phyloP scores from a whole-genome alignment of 169 alveolate genomes.

The Plasmodium gonderi region DNA sequence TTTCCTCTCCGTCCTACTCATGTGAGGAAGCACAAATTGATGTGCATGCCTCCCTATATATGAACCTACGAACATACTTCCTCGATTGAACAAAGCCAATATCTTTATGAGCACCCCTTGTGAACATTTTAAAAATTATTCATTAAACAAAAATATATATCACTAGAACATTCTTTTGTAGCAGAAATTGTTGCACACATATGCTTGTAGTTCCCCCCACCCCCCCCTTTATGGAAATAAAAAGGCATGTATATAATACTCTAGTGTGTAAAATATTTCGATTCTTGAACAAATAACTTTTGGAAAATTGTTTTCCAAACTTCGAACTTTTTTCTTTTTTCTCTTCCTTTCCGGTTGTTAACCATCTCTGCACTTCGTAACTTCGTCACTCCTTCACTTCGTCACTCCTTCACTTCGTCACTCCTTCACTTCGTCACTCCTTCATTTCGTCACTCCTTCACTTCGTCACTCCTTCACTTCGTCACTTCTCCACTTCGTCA shows the following conservation, averaged over 20 bases:
- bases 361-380: no score
- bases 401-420: background rate
- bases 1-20: background rate
- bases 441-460: background rate
- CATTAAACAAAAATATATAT: no score
- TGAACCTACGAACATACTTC: background rate
- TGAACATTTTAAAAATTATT: no score
- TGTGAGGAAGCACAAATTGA: background rate
- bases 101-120: background rate
- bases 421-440: background rate
- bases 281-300: no score
- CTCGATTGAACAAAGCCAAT: background rate
- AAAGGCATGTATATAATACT: background rate
- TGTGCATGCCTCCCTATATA: background rate
- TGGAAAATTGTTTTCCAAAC: no score
- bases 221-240: background rate
- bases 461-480: background rate
- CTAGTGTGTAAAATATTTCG: no score
- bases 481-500: background rate
- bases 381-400: background rate
- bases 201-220: background rate
- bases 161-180: background rate
- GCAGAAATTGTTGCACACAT: background rate
- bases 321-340: no score
- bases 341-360: no score